Evolutionary conservation across 2,329 filamentous ascomycete species (phyloP).

Genomic region (Scleromitrula shiraiana): DNA sequence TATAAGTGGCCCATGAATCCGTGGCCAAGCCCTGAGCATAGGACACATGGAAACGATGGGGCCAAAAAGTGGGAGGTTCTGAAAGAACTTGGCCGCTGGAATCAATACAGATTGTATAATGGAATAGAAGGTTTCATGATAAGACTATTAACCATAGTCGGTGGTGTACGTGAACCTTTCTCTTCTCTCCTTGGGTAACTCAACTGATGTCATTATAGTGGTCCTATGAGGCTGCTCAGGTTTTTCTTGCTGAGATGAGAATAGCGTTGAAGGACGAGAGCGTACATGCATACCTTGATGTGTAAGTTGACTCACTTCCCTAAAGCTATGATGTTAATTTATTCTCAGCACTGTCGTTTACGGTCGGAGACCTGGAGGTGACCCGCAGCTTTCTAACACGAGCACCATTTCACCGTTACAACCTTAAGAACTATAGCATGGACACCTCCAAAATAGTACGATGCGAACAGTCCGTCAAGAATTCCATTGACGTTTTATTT

Average conservation of each 20-base stretch:
- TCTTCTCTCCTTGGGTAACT: neutral
- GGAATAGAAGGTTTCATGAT: slow-evolving; percentile 19
- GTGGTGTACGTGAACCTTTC: neutral
- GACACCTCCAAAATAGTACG: neutral
- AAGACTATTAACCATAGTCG: neutral
- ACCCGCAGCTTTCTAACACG: neutral
- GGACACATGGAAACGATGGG: slow-evolving; percentile 12
- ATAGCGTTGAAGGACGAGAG: neutral
- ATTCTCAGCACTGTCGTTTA: slow-evolving; percentile 14
- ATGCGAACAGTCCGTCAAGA: neutral
- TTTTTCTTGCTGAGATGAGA: neutral
- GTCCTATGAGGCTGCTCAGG: neutral
- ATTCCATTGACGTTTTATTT: neutral
- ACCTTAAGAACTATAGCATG: neutral
- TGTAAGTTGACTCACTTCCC: neutral
- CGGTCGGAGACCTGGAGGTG: slow-evolving; percentile 20
- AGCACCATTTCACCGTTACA: neutral
- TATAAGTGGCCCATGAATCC: slow-evolving; percentile 24
- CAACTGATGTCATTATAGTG: neutral
- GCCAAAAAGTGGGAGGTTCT: slow-evolving; percentile 12
- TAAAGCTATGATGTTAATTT: neutral
- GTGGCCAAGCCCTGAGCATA: slow-evolving; percentile 16
- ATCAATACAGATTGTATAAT: slow-evolving; percentile 17
- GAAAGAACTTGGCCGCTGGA: slow-evolving; percentile 18
- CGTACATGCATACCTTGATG: neutral